phyloP scores from a whole-genome alignment of 306 rosid species.

The Notholithocarpus densiflorus region DNA sequence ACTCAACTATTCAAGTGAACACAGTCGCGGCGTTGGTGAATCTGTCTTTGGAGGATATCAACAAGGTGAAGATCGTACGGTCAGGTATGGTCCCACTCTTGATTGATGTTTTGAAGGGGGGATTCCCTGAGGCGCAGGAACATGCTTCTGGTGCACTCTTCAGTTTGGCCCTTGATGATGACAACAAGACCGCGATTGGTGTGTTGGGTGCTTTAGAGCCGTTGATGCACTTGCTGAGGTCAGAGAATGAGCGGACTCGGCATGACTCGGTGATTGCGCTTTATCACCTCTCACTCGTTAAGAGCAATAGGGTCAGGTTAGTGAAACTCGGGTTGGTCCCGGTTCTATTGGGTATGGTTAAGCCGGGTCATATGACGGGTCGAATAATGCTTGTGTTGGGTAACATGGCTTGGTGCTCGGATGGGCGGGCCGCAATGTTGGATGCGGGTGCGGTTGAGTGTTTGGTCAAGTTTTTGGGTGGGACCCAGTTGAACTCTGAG shows the following conservation, averaged over 20 bases:
- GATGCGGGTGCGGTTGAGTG: constrained; percentile 75
- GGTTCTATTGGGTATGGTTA: constrained; percentile 49
- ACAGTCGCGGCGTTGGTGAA: constrained; percentile 77
- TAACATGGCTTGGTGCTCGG: constrained; percentile 52
- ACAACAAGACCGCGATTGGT: constrained; percentile 76
- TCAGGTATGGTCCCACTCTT: constrained; percentile 82
- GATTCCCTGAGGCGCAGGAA: constrained; percentile 77
- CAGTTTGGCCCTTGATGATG: constrained; percentile 72
- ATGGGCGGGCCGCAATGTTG: constrained; percentile 72
- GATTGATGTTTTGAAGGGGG: constrained; percentile 57
- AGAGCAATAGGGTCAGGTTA: constrained; percentile 71
- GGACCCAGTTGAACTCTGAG: constrained; percentile 19
- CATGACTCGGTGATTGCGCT: constrained; percentile 81
- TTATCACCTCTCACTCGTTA: constrained; percentile 68
- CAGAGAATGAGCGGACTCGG: constrained; percentile 69
- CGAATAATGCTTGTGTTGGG: constrained; percentile 46
- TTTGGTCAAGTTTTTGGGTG: constrained; percentile 38
- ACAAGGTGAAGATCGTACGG: constrained; percentile 83
- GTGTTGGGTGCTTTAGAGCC: constrained; percentile 82
- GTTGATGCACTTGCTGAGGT: constrained; percentile 54
- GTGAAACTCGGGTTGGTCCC: constrained; percentile 69
- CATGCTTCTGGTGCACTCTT: constrained; percentile 80
- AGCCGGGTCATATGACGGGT: constrained; percentile 55
- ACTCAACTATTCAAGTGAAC: constrained; percentile 57
- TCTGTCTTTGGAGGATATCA: constrained; percentile 56